A percentile compares a stretch with the other conserved stretches of the same genome.
These are phyloP conservation scores for Pleurotus pulmonarius DNA, from an alignment of 768 basidiomycete genomes.

Conservation along the genomic window DNA sequence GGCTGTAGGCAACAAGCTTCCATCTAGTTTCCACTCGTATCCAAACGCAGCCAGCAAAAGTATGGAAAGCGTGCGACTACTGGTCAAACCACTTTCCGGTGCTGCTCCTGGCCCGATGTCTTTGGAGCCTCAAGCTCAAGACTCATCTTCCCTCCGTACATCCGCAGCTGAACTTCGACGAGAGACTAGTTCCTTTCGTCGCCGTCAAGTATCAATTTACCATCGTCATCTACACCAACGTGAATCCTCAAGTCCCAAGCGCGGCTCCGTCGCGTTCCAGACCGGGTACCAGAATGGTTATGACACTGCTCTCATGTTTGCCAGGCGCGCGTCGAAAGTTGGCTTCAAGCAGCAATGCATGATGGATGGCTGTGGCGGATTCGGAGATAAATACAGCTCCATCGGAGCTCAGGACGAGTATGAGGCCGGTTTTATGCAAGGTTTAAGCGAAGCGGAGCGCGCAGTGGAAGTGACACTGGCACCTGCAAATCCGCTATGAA, in stretches of 20 bases:
- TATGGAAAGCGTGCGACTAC: constrained; percentile 8
- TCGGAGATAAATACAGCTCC: constrained; percentile 27
- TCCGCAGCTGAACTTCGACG: not conserved
- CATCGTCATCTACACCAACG: constrained; percentile 9
- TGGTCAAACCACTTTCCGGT: constrained; percentile 2
- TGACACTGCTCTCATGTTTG: constrained; percentile 52
- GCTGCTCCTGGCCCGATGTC: constrained; percentile 11
- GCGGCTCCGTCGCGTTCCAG: constrained; percentile 13
- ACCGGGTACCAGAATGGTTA: constrained; percentile 62
- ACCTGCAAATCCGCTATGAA: too few species aligned
- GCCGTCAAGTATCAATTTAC: constrained; percentile 24
- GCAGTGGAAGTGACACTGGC: not conserved
- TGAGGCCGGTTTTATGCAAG: constrained; percentile 41
- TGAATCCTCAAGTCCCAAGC: not conserved
- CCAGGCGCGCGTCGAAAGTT: constrained; percentile 42
- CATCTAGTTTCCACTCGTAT: constrained; percentile 55
- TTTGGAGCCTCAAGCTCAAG: constrained; percentile 12
- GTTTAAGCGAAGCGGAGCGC: constrained; percentile 42
- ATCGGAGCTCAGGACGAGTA: constrained; percentile 41
- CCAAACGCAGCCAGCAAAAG: constrained; percentile 5
- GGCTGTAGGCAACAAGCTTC: constrained; percentile 54
- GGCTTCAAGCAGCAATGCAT: constrained; percentile 64
- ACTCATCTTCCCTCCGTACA: not conserved
- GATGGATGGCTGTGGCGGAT: constrained; percentile 37
- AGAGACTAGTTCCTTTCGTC: not conserved